phyloP scores from a whole-genome alignment of 2,329 filamentous ascomycete species.

The Beauveria sp. region DNA sequence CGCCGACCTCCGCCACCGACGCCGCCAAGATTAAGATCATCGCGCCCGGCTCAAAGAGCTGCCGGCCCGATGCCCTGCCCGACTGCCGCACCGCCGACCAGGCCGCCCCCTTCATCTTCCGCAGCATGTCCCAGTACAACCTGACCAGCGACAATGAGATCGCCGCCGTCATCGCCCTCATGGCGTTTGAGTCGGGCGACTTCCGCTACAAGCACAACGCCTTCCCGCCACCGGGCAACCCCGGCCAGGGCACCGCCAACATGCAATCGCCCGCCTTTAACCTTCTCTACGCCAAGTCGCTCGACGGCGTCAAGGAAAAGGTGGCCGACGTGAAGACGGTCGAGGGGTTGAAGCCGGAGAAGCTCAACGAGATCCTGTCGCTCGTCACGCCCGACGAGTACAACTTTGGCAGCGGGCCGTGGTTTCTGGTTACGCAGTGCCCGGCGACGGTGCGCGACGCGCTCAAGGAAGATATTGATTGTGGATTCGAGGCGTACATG shows the following conservation, averaged over 20 bases:
- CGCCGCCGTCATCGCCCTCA: conserved; percentile 62
- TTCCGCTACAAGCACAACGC: conserved; percentile 68
- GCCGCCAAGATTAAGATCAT: conserved; percentile 41
- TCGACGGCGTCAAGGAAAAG: conserved; percentile 29
- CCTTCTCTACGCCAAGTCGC: conserved; percentile 36
- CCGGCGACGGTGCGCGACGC: conserved; percentile 20
- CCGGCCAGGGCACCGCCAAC: conserved; percentile 63
- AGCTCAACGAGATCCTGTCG: conserved; percentile 33
- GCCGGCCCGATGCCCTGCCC: conserved; percentile 34
- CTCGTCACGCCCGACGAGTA: conserved; percentile 40
- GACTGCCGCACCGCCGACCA: conserved; percentile 61
- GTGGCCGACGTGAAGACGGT: conserved; percentile 21
- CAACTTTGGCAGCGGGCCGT: conserved; percentile 46
- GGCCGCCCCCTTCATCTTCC: conserved; percentile 49
- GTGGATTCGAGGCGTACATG: conserved; percentile 39
- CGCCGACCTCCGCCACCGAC: conserved; percentile 18
- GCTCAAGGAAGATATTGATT: conserved; percentile 31
- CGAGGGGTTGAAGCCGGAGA: conserved; percentile 21
- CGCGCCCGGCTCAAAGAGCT: conserved; percentile 48
- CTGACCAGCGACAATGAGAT: conserved; percentile 50
- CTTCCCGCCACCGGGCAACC: conserved; percentile 30
- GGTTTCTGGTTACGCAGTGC: conserved; percentile 44
- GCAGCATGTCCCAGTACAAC: conserved; percentile 49
- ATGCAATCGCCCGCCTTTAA: conserved; percentile 43
- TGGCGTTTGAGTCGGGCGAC: conserved; percentile 61